These are phyloP conservation scores for Rosa rugosa DNA, from an alignment of 306 rosid species.

Conservation along the genomic window DNA sequence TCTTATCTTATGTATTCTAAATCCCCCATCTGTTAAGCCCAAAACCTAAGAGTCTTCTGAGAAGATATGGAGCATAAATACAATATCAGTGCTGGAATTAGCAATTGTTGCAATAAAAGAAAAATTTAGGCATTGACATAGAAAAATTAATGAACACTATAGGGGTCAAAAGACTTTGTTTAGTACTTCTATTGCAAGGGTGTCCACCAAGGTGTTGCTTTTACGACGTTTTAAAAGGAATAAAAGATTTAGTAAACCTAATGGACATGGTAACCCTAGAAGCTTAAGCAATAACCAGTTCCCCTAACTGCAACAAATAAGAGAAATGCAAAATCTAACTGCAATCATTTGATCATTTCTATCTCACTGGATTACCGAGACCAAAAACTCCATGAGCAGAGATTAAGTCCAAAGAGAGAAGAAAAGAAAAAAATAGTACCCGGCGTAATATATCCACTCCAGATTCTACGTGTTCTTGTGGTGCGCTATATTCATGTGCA, in stretches of 20 bases:
- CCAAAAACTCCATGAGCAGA: constrained; percentile 1
- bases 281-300: constrained; percentile 7
- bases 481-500: constrained; percentile 41
- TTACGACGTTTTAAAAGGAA: neutral
- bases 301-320: neutral
- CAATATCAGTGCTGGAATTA: neutral
- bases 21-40: neutral
- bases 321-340: neutral
- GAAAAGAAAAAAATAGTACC: constrained; percentile 41
- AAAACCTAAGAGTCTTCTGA: neutral
- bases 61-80: neutral
- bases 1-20: neutral
- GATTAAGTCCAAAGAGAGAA: neutral
- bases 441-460: constrained; percentile 88
- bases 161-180: neutral
- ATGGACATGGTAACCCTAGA: constrained; percentile 12
- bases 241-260: neutral
- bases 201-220: neutral
- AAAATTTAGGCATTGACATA: neutral
- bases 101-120: neutral
- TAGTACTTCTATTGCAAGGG: neutral
- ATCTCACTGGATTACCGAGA: neutral
- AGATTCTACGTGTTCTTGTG: constrained; percentile 72
- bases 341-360: neutral
- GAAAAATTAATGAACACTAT: neutral